Base-by-base conservation (phyloP, 2,329 filamentous ascomycete genomes). In the Leptodontidium sp. region DNA sequence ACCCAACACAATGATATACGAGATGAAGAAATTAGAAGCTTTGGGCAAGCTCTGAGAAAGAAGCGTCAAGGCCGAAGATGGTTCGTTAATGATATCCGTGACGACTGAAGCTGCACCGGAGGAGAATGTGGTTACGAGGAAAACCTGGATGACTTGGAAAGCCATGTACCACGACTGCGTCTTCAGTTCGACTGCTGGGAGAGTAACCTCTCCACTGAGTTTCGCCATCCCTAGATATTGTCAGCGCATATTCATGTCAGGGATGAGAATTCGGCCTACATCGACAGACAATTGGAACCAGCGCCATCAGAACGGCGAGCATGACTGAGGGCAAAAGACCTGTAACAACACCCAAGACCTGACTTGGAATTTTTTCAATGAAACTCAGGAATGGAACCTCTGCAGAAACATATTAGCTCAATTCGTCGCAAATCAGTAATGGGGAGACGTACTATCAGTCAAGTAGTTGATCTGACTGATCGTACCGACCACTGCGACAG, bases 1-100 rank as follows among this genome's bases (percentile, higher is more conserved):
- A 29, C 95, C 96, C 79, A 98, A 95, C 1, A 99, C 87, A 50
- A 98, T 89, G 74, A 98, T 96, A 81, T 98, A 99, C 0, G 91
- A 93, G 32, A 98, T 90, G 80, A 97, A 99, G 78, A 98, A 97
- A 80, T 97, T 98, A 67, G 93, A 94, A 0, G 94, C 90, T 69
- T 88, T 90, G 15, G 96, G 96, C 4, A 99, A 84, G 71, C 93
- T 91, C 43, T 85, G 76, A 0, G 94, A 91, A 6, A 97, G 84
- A 50, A 96, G 81, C 0, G 79, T 82, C 0, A 93, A 89, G 2
- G 89, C 87, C 0, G 81, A 81, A 4, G 82, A 77, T 0, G 94
- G 93, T 3, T 93, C 73, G 0, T 88, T 55, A 15, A 90, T 82
- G 62, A 97, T 90, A 32, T 89, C 75, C 12, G 86, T 82, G 0